Percentiles rank a stretch among this genome's conserved stretches.
These are phyloP conservation scores for Geosmithia putterillii DNA, from an alignment of 2,329 filamentous ascomycete genomes.

Conservation along the genomic window DNA sequence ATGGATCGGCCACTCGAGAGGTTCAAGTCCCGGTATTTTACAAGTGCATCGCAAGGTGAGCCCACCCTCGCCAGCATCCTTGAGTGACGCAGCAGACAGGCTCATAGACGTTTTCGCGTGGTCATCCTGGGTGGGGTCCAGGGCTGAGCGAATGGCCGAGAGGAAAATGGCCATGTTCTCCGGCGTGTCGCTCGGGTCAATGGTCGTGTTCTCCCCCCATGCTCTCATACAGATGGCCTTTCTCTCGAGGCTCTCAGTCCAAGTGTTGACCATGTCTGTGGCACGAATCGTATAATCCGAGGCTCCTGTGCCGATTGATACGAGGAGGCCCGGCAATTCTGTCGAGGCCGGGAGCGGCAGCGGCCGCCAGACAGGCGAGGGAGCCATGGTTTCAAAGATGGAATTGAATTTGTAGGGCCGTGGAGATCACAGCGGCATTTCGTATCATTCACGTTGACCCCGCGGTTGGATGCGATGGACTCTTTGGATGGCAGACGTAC, in stretches of 20 bases:
- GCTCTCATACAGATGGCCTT: slow-evolving; percentile 51
- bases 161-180: slow-evolving; percentile 58
- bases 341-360: slow-evolving; percentile 28
- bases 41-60: slow-evolving; percentile 43
- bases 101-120: slow-evolving; percentile 31
- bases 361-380: slow-evolving; percentile 30
- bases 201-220: slow-evolving; percentile 50
- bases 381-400: slow-evolving; percentile 13
- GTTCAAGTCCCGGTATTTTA: slow-evolving; percentile 49
- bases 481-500: no score
- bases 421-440: neutral
- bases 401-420: neutral
- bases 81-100: slow-evolving; percentile 19
- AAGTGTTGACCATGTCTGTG: slow-evolving; percentile 63
- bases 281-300: slow-evolving; percentile 52
- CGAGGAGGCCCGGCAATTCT: slow-evolving; percentile 46
- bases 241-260: slow-evolving; percentile 53
- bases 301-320: slow-evolving; percentile 42
- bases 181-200: slow-evolving; percentile 58
- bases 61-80: slow-evolving; percentile 24
- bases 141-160: slow-evolving; percentile 42
- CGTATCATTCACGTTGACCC: neutral
- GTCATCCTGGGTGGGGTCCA: slow-evolving; percentile 32
- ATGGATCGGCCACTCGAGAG: slow-evolving; percentile 53
- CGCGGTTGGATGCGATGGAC: no score